These are phyloP conservation scores for Pulveroboletus frians DNA, from an alignment of 768 basidiomycete genomes.

Conservation along the genomic window DNA sequence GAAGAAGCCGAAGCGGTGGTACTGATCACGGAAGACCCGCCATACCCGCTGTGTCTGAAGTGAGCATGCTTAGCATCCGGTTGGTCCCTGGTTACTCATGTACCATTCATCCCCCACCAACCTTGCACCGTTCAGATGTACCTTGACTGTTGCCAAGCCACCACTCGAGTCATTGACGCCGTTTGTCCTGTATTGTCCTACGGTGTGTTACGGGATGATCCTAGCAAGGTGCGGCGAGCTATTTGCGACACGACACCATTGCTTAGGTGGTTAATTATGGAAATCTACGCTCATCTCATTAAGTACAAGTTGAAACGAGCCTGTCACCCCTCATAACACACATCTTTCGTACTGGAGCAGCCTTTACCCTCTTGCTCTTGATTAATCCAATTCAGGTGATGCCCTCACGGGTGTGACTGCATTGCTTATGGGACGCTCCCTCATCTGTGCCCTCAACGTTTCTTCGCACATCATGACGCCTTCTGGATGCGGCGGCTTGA, in stretches of 20 bases:
- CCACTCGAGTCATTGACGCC: not conserved
- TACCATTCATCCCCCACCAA: not conserved
- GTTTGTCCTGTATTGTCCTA: not conserved
- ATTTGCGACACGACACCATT: not conserved
- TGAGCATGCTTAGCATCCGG: no score
- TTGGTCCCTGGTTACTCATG: not conserved
- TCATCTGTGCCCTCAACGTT: slow-evolving; percentile 37
- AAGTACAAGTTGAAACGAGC: not conserved
- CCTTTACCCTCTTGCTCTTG: not conserved
- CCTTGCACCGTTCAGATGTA: not conserved
- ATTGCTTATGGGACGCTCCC: slow-evolving; percentile 27
- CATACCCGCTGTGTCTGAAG: no score
- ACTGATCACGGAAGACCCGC: slow-evolving; percentile 1
- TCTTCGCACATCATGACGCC: slow-evolving; percentile 70
- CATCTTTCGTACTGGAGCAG: not conserved
- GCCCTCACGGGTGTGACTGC: slow-evolving; percentile 20
- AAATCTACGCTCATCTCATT: not conserved
- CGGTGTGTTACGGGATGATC: not conserved
- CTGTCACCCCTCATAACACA: not conserved
- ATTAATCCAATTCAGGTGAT: slow-evolving; percentile 19
- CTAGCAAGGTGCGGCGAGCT: not conserved
- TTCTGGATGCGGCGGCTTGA: slow-evolving; percentile 71
- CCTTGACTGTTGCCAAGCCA: not conserved
- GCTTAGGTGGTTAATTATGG: not conserved
- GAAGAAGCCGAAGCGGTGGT: slow-evolving; percentile 18